Percentiles rank a stretch among this genome's conserved stretches.
These are phyloP conservation scores for Blastobotrys malaysiensis DNA, from an alignment of 1,139 yeast genomes.

Conservation along the genomic window DNA sequence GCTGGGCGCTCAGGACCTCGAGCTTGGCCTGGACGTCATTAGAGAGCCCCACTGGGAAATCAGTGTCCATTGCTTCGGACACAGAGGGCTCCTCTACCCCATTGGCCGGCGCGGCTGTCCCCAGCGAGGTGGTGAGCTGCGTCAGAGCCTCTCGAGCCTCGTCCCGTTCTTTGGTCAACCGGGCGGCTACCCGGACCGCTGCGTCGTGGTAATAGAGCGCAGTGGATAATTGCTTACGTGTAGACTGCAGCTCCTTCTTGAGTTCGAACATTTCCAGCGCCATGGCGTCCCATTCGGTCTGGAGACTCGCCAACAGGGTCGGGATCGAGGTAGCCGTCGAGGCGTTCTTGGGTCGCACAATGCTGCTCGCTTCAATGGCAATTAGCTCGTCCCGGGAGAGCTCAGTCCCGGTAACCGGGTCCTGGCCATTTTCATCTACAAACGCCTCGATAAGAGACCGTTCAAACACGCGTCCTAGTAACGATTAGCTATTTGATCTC, in stretches of 20 bases:
- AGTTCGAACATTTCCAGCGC: conserved; percentile 76
- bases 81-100: too few species aligned
- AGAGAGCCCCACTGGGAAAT: conserved; percentile 1
- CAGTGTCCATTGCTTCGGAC: conserved; percentile 12
- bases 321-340: conserved; percentile 69
- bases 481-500: background rate
- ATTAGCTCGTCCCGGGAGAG: conserved; percentile 56
- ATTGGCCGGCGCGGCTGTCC: conserved; percentile 14
- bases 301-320: conserved; percentile 63
- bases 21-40: background rate
- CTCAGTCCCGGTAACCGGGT: conserved; percentile 69
- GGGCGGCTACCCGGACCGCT: conserved; percentile 79
- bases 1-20: background rate
- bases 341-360: conserved; percentile 37
- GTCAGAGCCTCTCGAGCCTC: conserved; percentile 59
- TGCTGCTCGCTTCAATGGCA: conserved; percentile 29
- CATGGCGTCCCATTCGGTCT: conserved; percentile 85
- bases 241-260: conserved; percentile 60
- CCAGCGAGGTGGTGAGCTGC: conserved; percentile 34
- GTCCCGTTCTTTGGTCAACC: conserved; percentile 66
- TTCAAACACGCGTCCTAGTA: conserved; percentile 61
- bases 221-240: conserved; percentile 68
- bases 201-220: conserved; percentile 87
- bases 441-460: conserved; percentile 54
- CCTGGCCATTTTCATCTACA: conserved; percentile 59